phyloP scores from a whole-genome alignment of 148 eudicot species.

The Gaultheria prostrata region DNA sequence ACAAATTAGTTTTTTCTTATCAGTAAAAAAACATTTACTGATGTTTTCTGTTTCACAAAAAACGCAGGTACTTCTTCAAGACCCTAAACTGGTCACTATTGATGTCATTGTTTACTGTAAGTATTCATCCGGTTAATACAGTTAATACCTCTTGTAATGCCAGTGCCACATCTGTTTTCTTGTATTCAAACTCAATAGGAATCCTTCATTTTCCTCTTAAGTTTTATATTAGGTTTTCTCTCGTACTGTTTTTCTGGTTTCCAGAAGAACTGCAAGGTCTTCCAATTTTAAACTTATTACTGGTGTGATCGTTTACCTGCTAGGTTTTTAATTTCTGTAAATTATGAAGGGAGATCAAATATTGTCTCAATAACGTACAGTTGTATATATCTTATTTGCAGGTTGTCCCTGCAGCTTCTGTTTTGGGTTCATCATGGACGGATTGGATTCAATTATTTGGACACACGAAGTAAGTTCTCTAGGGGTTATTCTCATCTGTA shows the following conservation, averaged over 20 bases:
- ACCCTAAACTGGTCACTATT: conserved; percentile 80
- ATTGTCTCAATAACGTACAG: neutral
- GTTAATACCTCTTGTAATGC: conserved; percentile 8
- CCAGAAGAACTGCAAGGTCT: neutral
- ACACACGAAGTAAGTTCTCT: conserved; percentile 52
- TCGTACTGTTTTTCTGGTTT: neutral
- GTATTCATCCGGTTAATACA: conserved; percentile 26
- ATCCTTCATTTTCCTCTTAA: neutral
- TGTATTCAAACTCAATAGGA: neutral
- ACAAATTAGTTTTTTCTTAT: neutral
- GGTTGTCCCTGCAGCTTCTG: conserved; percentile 84
- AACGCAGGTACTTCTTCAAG: conserved; percentile 52
- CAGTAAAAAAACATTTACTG: neutral
- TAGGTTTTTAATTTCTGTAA: conserved; percentile 4
- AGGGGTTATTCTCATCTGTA: neutral
- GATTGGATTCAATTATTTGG: conserved; percentile 91
- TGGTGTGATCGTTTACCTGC: neutral
- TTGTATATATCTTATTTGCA: conserved; percentile 24
- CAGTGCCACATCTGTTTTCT: conserved; percentile 18
- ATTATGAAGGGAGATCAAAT: neutral
- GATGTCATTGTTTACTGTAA: conserved; percentile 84
- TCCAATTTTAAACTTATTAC: neutral
- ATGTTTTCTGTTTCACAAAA: conserved; percentile 19
- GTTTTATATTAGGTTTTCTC: neutral
- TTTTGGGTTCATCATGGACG: conserved; percentile 80